These are phyloP conservation scores for Pistacia atlantica DNA, from an alignment of 345 rosid species.

Conservation along the genomic window DNA sequence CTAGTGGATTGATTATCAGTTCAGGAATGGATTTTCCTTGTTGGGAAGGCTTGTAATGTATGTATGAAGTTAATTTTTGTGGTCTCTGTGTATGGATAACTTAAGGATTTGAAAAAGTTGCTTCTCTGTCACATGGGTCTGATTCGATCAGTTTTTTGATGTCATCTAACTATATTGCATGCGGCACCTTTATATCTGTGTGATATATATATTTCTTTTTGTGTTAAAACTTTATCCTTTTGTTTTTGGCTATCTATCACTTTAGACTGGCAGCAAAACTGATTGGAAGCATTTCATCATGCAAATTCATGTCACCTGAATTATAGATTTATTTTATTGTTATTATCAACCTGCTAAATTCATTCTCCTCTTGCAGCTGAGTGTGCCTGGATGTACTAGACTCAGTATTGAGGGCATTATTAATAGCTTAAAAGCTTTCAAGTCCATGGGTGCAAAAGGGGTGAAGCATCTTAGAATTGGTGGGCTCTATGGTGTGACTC, in stretches of 20 bases:
- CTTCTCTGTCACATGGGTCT: not conserved
- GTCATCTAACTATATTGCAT: not conserved
- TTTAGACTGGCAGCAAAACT: not conserved
- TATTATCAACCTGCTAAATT: constrained; percentile 13
- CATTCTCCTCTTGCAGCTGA: constrained; percentile 49
- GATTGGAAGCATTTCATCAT: not conserved
- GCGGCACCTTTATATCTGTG: too few species aligned
- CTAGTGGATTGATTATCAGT: not conserved
- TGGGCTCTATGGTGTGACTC: constrained; percentile 73
- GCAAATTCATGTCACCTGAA: not conserved
- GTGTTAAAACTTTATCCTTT: not conserved
- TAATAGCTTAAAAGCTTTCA: constrained; percentile 59
- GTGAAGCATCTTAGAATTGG: constrained; percentile 80
- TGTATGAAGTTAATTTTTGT: not conserved
- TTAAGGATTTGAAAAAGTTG: not conserved
- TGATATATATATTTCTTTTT: not conserved
- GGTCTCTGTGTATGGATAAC: not conserved
- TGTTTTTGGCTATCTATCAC: not conserved
- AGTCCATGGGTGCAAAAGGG: constrained; percentile 44
- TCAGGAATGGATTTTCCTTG: not conserved
- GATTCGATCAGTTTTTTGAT: not conserved
- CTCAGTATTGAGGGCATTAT: constrained; percentile 70
- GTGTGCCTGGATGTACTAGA: constrained; percentile 88
- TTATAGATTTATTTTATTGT: not conserved
- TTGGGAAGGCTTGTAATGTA: not conserved